Base-by-base conservation (phyloP, 129 eudicot genomes). In the Centaurea solstitialis region DNA sequence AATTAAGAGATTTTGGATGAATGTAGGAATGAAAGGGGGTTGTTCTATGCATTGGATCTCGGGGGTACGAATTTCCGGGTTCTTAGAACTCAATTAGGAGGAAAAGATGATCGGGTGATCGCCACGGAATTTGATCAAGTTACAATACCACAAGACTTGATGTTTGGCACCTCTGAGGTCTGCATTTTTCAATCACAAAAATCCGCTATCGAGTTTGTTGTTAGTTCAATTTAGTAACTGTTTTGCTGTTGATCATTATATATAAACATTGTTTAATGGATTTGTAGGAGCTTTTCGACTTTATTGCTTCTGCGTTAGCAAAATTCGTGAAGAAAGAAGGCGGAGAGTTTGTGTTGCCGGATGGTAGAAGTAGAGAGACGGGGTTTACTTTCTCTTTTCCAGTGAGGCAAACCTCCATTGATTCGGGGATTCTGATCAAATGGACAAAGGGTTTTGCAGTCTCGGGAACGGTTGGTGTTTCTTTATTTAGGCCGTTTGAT, bases 391-490 rank as follows among this genome's bases (percentile, higher is more conserved):
- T 94, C 83, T 94, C 98, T 40, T 94, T 91, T 80, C 97, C 98
- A 0, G 93, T 94, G 79, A 94, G 73, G 66, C 98, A 94, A 73
- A 91, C 93, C 0, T 91, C 98, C 59, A 87, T 94, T 11, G 93
- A 88, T 74, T 85, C 97, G 0, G 97, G 98, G 61, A 85, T 86
- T 57, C 76, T 94, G 21, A 94, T 94, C 75, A 94, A 90, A 81
- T 94, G 98, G 98, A 94, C 97, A 6, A 94, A 91, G 79, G 98
- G 97, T 17, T 94, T 94, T 82, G 88, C 96, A 9, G 95, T 93
- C 50, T 83, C 95, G 23, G 95, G 93, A 83, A 90, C 90, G 86
- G 97, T 92, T 70, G 38, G 94, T 83, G 20, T 76, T 26, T 85
- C 66, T 77, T 20, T 65, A 17, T 65, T 17, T 9, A 77, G 15